Conservation (phyloP, 202 grass and related monocot species). For the Schoenoplectus tabernaemontani region DNA sequence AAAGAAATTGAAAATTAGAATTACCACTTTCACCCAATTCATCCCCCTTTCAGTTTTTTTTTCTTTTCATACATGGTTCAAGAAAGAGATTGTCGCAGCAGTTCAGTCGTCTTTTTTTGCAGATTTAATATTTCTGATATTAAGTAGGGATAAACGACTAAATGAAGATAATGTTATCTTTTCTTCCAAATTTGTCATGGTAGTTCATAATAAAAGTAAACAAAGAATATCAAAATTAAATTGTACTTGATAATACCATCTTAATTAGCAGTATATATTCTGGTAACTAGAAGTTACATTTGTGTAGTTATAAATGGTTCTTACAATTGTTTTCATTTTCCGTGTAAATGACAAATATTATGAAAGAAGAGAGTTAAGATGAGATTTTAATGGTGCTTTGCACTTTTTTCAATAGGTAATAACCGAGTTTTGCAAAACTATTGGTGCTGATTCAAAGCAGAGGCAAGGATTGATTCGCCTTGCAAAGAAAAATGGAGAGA, state of each 20-base stretch:
- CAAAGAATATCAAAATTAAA: not conserved
- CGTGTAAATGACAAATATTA: not conserved
- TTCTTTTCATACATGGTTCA: too few species aligned
- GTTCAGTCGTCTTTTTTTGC: too few species aligned
- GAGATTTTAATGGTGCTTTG: not conserved
- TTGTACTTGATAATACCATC: not conserved
- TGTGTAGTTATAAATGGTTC: not conserved
- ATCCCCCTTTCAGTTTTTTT: too few species aligned
- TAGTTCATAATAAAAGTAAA: not conserved
- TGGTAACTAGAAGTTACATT: not conserved
- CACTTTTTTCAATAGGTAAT: constrained; percentile 40
- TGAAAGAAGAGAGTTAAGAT: not conserved
- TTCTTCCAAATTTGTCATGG: not conserved
- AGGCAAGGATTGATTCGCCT: constrained; percentile 80
- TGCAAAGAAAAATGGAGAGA: constrained; percentile 89
- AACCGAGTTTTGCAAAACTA: constrained; percentile 87
- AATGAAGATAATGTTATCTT: too few species aligned
- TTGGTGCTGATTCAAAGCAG: constrained; percentile 76
- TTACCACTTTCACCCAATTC: not conserved
- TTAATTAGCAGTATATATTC: not conserved
- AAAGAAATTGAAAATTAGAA: not conserved
- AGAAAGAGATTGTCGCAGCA: too few species aligned
- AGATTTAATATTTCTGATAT: not conserved
- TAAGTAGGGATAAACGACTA: not conserved
- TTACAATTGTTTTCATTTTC: not conserved